Percentiles rank a stretch among this genome's conserved stretches.
These are phyloP conservation scores for Inonotus obliquus DNA, from an alignment of 1,284 basidiomycete genomes.

Conservation along the genomic window DNA sequence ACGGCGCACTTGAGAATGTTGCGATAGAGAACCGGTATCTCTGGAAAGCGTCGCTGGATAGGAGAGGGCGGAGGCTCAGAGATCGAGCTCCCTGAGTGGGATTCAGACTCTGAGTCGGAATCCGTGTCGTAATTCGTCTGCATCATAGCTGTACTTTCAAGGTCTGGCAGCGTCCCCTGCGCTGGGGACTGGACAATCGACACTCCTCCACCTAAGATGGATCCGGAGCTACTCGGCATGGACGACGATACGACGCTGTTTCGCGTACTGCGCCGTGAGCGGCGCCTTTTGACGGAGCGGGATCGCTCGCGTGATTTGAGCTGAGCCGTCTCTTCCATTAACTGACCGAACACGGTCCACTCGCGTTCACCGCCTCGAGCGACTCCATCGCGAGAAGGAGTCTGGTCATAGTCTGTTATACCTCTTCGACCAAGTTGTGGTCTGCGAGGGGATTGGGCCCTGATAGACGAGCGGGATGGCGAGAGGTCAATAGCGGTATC, in stretches of 20 bases:
- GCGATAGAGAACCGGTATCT: conserved; percentile 49
- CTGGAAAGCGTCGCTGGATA: conserved; percentile 25
- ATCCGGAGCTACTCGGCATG: neutral
- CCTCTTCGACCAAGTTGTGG: conserved; percentile 2
- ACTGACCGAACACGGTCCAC: conserved; percentile 69
- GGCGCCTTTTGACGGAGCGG: conserved; percentile 6
- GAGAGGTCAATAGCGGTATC: neutral
- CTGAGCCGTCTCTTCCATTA: conserved; percentile 62
- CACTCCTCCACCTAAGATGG: conserved; percentile 5
- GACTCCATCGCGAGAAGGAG: neutral
- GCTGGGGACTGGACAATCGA: conserved; percentile 17
- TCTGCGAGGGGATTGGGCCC: neutral
- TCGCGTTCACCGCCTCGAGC: conserved; percentile 27
- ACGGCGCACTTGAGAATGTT: conserved; percentile 89
- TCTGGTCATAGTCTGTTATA: neutral
- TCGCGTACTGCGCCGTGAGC: neutral
- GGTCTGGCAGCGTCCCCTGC: conserved; percentile 5
- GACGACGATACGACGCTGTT: neutral
- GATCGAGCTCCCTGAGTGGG: conserved; percentile 20
- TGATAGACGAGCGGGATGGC: neutral
- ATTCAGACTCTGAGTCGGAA: conserved; percentile 15
- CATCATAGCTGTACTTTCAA: conserved; percentile 17
- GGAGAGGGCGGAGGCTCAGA: conserved; percentile 17
- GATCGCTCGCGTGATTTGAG: conserved; percentile 26
- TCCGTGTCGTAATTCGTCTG: conserved; percentile 25